These are phyloP conservation scores for Entomortierella lignicola DNA, from an alignment of 192 early-diverging fungal genomes.

Conservation along the genomic window DNA sequence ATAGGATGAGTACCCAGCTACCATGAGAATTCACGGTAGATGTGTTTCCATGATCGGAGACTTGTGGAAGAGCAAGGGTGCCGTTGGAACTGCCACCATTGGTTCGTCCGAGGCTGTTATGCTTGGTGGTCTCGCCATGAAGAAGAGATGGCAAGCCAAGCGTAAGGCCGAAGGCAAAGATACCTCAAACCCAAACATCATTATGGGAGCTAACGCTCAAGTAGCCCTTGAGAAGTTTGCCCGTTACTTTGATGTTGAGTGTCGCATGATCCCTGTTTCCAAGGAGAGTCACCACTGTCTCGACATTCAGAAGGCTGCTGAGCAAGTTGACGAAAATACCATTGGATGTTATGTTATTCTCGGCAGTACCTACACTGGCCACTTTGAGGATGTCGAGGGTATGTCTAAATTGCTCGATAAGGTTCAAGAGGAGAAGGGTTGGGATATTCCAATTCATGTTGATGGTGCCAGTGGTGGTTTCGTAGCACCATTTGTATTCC, in stretches of 20 bases:
- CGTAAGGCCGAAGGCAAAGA: slow-evolving; percentile 72
- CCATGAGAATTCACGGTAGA: slow-evolving; percentile 70
- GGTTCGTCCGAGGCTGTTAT: slow-evolving; percentile 87
- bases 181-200: slow-evolving; percentile 72
- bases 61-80: slow-evolving; percentile 70
- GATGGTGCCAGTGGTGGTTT: slow-evolving; percentile 90
- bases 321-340: slow-evolving; percentile 86
- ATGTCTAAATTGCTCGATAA: slow-evolving; percentile 72
- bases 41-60: slow-evolving; percentile 79
- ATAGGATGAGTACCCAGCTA: slow-evolving; percentile 76
- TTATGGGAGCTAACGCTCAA: slow-evolving; percentile 84
- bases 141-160: slow-evolving; percentile 76
- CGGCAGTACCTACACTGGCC: slow-evolving; percentile 82
- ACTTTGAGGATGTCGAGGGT: slow-evolving; percentile 80
- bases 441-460: slow-evolving; percentile 84
- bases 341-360: slow-evolving; percentile 83
- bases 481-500: slow-evolving; percentile 85
- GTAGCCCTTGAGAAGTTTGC: slow-evolving; percentile 59
- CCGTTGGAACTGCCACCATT: slow-evolving; percentile 77
- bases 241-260: slow-evolving; percentile 83
- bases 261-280: slow-evolving; percentile 71
- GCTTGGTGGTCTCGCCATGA: slow-evolving; percentile 81
- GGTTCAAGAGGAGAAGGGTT: slow-evolving; percentile 69
- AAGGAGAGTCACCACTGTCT: slow-evolving; percentile 62
- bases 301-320: slow-evolving; percentile 70